Base-by-base conservation (phyloP, 441 rosid genomes). In the Euphorbia corollata region DNA sequence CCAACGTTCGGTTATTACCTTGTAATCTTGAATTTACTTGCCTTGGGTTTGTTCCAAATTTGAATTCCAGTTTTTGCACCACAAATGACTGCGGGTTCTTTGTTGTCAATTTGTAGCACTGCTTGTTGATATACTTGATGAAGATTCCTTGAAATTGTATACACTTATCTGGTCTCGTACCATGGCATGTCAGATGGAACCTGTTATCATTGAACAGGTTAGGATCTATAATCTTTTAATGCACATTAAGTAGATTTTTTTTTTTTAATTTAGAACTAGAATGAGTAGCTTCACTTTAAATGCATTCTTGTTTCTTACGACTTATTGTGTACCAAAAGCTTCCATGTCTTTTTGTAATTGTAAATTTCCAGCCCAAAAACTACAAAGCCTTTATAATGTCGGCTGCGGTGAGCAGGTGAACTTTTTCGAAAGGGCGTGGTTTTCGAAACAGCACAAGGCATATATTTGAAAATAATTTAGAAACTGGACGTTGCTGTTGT, bases 171-270 rank as follows among this genome's bases (percentile, higher is more conserved):
- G 99, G 99, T 80, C 96, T 70, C 83, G 99, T 59, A 82, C 96
- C 13, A 20, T 91, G 79, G 97, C 98, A 60, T 94, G 97, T 73
- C 99, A 91, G 78, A 91, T 94, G 99, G 92, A 89, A 82, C 85
- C 97, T 55, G 83, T 83, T 65, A 78, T 69, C 23, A 61, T 83
- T 74, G 89, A 79, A 68, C 98, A 87, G 97, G 99, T 94, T 70
- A 61, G 80, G 41, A 68, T 53, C 16, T 32, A 60, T 54, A 61
- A 65, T 71, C 16, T 53, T 38, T 73, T 23, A 10, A 20, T n/a
- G 50, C 61, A 45, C 48, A 1, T 0, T 10, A 23, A 18, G 59
- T 18, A 20, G 22, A 55, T 38, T n/a, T 24, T 39, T 43, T n/a
- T n/a, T 24, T 11, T 18, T 16, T 7, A 59, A 27, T 20, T 2